Percentiles rank a stretch among this genome's conserved stretches.
These are phyloP conservation scores for Cyclotella atomus DNA, from an alignment of 108 stramenopile species.

Conservation along the genomic window DNA sequence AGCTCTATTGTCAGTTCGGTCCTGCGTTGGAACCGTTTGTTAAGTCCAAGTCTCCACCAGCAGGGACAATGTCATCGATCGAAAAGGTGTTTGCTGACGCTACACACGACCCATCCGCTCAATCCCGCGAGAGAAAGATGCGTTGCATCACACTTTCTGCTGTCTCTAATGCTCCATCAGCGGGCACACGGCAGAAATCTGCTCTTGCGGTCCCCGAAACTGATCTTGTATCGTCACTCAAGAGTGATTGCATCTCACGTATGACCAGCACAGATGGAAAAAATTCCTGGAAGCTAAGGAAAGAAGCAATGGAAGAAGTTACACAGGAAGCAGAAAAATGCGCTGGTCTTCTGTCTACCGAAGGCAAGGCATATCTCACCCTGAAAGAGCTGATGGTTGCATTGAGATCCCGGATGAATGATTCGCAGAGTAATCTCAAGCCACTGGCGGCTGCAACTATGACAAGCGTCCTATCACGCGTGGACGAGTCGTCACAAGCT, in stretches of 20 bases:
- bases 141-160: conserved; percentile 40
- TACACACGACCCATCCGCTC: conserved; percentile 53
- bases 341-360: conserved; percentile 51
- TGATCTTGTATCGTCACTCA: conserved; percentile 59
- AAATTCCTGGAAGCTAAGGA: conserved; percentile 84
- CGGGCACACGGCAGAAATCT: background rate
- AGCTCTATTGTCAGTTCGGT: conserved; percentile 75
- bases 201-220: conserved; percentile 50
- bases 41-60: conserved; percentile 41
- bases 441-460: conserved; percentile 80
- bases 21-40: conserved; percentile 65
- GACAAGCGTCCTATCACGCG: conserved; percentile 56
- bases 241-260: conserved; percentile 55
- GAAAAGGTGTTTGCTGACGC: conserved; percentile 56
- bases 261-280: conserved; percentile 77
- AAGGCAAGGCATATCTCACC: conserved; percentile 42
- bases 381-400: conserved; percentile 63
- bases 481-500: conserved; percentile 68
- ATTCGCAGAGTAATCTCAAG: conserved; percentile 90
- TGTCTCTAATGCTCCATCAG: conserved; percentile 1
- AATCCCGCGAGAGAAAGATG: conserved; percentile 37
- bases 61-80: conserved; percentile 38
- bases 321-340: conserved; percentile 55
- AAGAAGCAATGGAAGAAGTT: conserved; percentile 86
- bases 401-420: conserved; percentile 70